Percentiles rank a stretch among this genome's conserved stretches.
phyloP scores from a whole-genome alignment of 257 asterid genomes.

The Thymus quinquecostatus region DNA sequence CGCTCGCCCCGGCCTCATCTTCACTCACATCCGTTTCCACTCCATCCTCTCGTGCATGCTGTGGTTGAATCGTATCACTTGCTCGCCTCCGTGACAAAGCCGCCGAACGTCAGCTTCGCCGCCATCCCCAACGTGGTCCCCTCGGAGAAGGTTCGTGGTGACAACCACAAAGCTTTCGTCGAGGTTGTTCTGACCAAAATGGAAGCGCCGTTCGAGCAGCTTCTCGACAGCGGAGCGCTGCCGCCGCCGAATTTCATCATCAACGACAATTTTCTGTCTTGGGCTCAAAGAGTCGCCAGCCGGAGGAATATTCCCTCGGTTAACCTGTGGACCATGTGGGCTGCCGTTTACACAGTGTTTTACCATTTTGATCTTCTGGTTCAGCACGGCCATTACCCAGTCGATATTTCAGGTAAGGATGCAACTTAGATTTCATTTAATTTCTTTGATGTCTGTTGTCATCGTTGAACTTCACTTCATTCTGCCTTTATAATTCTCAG shows the following conservation, averaged over 20 bases:
- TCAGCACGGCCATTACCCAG: conserved; percentile 45
- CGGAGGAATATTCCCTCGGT: conserved; percentile 62
- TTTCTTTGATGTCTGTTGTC: too few species aligned
- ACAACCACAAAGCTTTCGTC: conserved; percentile 20
- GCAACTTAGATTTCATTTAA: too few species aligned
- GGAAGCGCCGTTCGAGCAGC: conserved; percentile 48
- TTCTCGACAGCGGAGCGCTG: conserved; percentile 37
- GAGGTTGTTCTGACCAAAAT: too few species aligned
- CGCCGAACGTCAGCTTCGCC: conserved; percentile 35
- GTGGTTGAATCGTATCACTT: too few species aligned
- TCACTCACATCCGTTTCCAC: too few species aligned
- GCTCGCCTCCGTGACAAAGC: conserved; percentile 32
- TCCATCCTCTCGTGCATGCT: too few species aligned
- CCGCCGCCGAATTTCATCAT: conserved; percentile 41
- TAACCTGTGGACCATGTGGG: conserved; percentile 53
- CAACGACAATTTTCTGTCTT: conserved; percentile 41
- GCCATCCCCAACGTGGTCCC: conserved; percentile 57
- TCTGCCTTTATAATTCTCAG: conserved; percentile 25
- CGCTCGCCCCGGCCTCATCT: too few species aligned
- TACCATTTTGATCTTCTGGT: conserved; percentile 47
- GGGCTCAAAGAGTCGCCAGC: conserved; percentile 39
- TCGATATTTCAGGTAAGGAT: conserved; percentile 36
- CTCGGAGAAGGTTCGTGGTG: conserved; percentile 56
- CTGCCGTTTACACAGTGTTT: conserved; percentile 43
- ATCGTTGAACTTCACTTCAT: too few species aligned